Percentiles rank a stretch among this genome's conserved stretches.
These are phyloP conservation scores for Populus hybrid DNA, from an alignment of 441 rosid species.

Conservation along the genomic window DNA sequence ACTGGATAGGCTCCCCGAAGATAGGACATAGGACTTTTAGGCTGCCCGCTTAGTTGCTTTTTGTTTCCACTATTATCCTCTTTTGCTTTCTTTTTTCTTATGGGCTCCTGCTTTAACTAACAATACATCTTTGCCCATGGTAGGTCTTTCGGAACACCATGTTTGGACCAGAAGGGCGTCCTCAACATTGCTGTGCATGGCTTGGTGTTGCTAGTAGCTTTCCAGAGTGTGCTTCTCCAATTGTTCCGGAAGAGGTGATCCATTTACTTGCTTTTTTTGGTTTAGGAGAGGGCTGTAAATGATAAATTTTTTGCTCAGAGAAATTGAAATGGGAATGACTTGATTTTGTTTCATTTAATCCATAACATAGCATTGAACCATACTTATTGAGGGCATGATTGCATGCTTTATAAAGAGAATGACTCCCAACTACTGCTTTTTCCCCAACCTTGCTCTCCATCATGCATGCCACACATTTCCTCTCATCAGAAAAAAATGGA, in stretches of 20 bases:
- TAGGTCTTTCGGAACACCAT: slow-evolving; percentile 99
- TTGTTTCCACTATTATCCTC: background rate
- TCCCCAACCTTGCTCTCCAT: background rate
- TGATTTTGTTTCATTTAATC: background rate
- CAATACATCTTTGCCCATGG: slow-evolving; percentile 20
- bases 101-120: background rate
- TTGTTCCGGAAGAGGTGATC: slow-evolving; percentile 95
- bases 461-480: background rate
- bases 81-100: background rate
- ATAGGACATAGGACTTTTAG: background rate
- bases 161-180: slow-evolving; percentile 99
- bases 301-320: background rate
- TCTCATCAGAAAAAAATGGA: background rate
- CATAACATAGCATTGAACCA: background rate
- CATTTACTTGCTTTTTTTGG: background rate
- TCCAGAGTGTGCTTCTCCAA: slow-evolving; percentile 52
- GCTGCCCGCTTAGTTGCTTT: background rate
- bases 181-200: slow-evolving; percentile 99
- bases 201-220: slow-evolving; percentile 85
- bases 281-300: background rate
- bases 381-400: background rate
- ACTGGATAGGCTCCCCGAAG: background rate
- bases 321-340: background rate
- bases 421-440: background rate
- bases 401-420: background rate